Evolutionary conservation across 2,329 filamentous ascomycete genomes (phyloP), one percentile per base, ranked within the genome.

Genomic region (Tympanopsis confertula): DNA sequence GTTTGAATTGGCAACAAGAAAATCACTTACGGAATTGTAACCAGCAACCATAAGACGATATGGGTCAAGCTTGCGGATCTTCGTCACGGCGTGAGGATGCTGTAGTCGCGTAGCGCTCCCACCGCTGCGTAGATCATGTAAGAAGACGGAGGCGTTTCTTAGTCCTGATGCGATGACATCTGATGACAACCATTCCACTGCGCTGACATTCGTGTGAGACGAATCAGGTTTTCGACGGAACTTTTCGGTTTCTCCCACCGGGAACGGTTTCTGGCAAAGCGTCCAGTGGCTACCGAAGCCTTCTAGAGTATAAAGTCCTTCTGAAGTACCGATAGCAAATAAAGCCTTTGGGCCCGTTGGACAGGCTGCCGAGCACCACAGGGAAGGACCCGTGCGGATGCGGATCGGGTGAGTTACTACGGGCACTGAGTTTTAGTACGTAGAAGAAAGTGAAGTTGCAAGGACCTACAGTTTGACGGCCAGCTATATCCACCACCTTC

Each of bases 261-360:
- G 45, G 5, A 50, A 52, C 13, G 43, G 47, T 37, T 45, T 52
- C 29, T 53, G 50, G 2, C 46, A 50, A 17, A 58, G 38, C 3
- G 45, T 40, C 55, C 53, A 58, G 36, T 50, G 44, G 36, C 46
- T 46, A 3, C 43, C 47, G 5, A 45, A 39, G 13, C 50, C 50
- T 35, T 54, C 46, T 4, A 61, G 41, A 2, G 50, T 56, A 35
- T 56, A 43, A 7, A 62, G 44, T 13, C 58, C 57, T 2, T 54
- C 46, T 3, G 56, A 59, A 4, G 56, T 56, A 3, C 58, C 59
- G 20, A 61, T 45, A 19, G 57, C 57, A 35, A 62, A 62, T 7
- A 51, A 38, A 1, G 52, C 46, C 13, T 44, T 51, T 13, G 45
- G 41, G 3, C 49, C 45, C 17, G 42, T 42, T 26, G 58, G 58